A percentile compares a stretch with the other conserved stretches of the same genome.
phyloP scores from a whole-genome alignment of 2,329 filamentous ascomycete species.

The Aspergillus aculeatus region DNA sequence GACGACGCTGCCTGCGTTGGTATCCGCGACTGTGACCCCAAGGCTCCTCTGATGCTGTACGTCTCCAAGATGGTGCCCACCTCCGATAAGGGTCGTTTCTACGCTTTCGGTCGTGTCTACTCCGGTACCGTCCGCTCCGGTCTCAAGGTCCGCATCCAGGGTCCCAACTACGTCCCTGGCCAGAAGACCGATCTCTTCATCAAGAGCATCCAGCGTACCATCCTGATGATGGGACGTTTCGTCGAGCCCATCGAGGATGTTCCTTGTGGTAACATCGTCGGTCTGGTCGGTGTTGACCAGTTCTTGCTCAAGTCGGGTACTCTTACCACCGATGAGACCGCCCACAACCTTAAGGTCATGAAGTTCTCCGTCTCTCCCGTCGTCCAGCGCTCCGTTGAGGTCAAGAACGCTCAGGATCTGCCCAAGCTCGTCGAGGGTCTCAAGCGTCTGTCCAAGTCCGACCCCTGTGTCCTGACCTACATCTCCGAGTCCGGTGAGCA shows the following conservation, averaged over 20 bases:
- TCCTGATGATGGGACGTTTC: slow-evolving; percentile 99
- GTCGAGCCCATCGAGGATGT: slow-evolving; percentile 99
- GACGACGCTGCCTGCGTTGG: slow-evolving; percentile 92
- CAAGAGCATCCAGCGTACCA: slow-evolving; percentile 99
- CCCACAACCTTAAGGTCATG: slow-evolving; percentile 99
- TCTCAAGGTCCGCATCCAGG: slow-evolving; percentile 99
- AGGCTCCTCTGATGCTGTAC: slow-evolving; percentile 99
- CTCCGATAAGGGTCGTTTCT: slow-evolving; percentile 99
- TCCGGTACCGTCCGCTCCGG: slow-evolving; percentile 95
- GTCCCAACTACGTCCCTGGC: slow-evolving; percentile 95
- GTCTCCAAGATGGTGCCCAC: slow-evolving; percentile 99
- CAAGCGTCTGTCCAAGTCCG: slow-evolving; percentile 99
- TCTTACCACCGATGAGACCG: slow-evolving; percentile 92
- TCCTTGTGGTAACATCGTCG: slow-evolving; percentile 98
- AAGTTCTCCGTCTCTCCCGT: slow-evolving; percentile 99
- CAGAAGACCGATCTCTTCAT: slow-evolving; percentile 99
- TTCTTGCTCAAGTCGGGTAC: slow-evolving; percentile 99
- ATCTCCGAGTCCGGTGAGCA: slow-evolving; percentile 95
- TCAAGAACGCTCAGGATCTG: slow-evolving; percentile 99
- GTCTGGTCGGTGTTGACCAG: slow-evolving; percentile 98
- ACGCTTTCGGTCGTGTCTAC: slow-evolving; percentile 99
- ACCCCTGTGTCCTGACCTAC: slow-evolving; percentile 91
- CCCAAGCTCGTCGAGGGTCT: slow-evolving; percentile 99
- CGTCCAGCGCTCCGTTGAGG: slow-evolving; percentile 96
- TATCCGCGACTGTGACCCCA: slow-evolving; percentile 98